phyloP scores from a whole-genome alignment of 139 green algal species.

The Micractinium sp. region DNA sequence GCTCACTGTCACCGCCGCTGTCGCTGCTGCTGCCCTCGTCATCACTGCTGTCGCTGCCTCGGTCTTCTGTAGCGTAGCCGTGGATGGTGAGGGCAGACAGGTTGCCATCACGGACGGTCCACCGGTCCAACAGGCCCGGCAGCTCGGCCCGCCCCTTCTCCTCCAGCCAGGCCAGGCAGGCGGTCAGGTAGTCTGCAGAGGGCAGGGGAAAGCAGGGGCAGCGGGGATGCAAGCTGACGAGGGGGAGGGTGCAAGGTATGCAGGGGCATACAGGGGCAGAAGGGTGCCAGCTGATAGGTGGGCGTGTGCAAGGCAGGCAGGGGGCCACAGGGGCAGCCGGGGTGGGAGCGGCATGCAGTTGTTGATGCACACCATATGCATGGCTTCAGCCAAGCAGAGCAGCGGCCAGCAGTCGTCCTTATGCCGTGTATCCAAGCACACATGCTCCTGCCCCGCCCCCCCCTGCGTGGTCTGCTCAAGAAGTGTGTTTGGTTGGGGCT shows the following conservation, averaged over 20 bases:
- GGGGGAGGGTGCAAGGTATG: too few relatives aligned
- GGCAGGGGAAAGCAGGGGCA: not conserved
- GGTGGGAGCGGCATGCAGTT: too few relatives aligned
- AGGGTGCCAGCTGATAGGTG: not conserved
- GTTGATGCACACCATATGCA: too few relatives aligned
- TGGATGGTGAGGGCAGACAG: not conserved
- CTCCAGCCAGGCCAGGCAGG: constrained; percentile 3
- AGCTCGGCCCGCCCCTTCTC: not conserved
- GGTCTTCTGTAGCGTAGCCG: not conserved
- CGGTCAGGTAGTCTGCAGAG: constrained; percentile 12
- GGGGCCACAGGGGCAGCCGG: too few relatives aligned
- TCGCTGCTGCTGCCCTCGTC: too few relatives aligned
- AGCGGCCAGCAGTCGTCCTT: too few relatives aligned
- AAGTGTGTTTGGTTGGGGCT: not conserved
- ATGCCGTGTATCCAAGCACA: too few relatives aligned
- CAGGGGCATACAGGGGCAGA: too few relatives aligned
- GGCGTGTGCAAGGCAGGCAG: too few relatives aligned
- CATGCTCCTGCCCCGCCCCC: not conserved
- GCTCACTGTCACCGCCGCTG: too few relatives aligned
- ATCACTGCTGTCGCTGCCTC: too few relatives aligned
- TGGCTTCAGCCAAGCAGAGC: too few relatives aligned
- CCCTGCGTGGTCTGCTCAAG: not conserved
- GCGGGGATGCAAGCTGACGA: not conserved
- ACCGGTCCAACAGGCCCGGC: not conserved
- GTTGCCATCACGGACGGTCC: not conserved